Evolutionary conservation across 179 eudicot genomes (phyloP).

Genomic region (Dionaea muscipula): DNA sequence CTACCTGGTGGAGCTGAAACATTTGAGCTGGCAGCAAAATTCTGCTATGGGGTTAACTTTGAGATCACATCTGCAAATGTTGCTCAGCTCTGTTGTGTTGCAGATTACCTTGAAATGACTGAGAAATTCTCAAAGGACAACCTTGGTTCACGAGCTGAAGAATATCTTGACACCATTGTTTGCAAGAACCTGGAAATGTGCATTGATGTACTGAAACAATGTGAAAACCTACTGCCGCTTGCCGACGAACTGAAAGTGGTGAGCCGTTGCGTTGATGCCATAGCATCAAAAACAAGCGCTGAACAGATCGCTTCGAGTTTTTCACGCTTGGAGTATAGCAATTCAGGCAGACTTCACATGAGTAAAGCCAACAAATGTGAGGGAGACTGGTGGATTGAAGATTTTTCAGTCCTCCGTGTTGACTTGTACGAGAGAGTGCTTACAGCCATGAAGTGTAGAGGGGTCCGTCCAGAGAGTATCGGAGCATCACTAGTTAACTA

Average conservation of each 20-base stretch:
- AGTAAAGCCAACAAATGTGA: conserved; percentile 55
- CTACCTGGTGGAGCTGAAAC: conserved; percentile 78
- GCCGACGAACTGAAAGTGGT: conserved; percentile 79
- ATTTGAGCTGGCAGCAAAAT: conserved; percentile 88
- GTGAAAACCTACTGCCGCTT: conserved; percentile 74
- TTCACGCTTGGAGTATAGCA: conserved; percentile 84
- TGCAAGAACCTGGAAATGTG: conserved; percentile 79
- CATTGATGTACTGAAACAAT: conserved; percentile 68
- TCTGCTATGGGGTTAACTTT: conserved; percentile 77
- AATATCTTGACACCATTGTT: conserved; percentile 57
- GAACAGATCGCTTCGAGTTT: conserved; percentile 97
- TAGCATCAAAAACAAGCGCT: conserved; percentile 79
- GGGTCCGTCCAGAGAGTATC: conserved; percentile 84
- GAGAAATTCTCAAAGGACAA: conserved; percentile 64
- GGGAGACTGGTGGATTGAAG: conserved; percentile 94
- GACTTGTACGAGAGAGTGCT: conserved; percentile 70
- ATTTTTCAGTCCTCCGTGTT: conserved; percentile 57
- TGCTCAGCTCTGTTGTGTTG: conserved; percentile 66
- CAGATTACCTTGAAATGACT: conserved; percentile 74
- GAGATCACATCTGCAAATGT: conserved; percentile 76
- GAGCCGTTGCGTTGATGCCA: conserved; percentile 57
- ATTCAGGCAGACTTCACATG: conserved; percentile 93
- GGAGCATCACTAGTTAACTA: conserved; percentile 77
- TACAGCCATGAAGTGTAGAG: conserved; percentile 84
- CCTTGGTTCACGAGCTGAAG: conserved; percentile 69